Evolutionary conservation across 2,329 filamentous ascomycete species (phyloP).

Genomic region (Hypoxylon sp.): DNA sequence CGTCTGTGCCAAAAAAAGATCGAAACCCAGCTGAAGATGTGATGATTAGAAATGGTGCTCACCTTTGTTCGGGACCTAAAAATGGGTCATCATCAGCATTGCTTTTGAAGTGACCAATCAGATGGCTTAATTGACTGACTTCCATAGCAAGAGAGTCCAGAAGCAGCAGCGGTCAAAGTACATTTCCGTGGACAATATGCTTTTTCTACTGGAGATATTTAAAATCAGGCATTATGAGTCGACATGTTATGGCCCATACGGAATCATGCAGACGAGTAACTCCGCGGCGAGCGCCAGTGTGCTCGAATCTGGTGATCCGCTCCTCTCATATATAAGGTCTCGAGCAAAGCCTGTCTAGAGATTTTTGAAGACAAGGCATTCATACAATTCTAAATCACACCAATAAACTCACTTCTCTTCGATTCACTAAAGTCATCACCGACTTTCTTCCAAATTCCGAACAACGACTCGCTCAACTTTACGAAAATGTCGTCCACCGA

Average conservation of each 20-base stretch:
- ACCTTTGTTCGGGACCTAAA: neutral
- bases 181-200: neutral
- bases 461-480: neutral
- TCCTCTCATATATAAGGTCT: constrained; percentile 12
- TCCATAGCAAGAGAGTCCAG: constrained; percentile 10
- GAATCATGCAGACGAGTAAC: constrained; percentile 14
- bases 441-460: constrained; percentile 2
- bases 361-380: neutral
- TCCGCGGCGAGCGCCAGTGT: constrained; percentile 3
- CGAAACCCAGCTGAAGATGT: no score
- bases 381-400: neutral
- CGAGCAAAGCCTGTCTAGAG: constrained; percentile 1
- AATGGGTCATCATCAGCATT: constrained; percentile 11
- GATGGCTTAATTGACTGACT: neutral
- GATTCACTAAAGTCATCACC: constrained; percentile 1
- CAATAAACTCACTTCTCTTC: neutral
- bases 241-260: constrained; percentile 3
- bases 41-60: no score
- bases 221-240: constrained; percentile 1
- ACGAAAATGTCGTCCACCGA: constrained; percentile 17
- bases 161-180: constrained; percentile 7
- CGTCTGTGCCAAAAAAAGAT: no score
- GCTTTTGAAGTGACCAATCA: constrained; percentile 25
- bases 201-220: neutral
- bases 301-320: neutral